Evolutionary conservation across 805 yeast genomes (phyloP), one percentile per base, ranked within the genome.

Genomic region (Wickerhamiella hasegawae): DNA sequence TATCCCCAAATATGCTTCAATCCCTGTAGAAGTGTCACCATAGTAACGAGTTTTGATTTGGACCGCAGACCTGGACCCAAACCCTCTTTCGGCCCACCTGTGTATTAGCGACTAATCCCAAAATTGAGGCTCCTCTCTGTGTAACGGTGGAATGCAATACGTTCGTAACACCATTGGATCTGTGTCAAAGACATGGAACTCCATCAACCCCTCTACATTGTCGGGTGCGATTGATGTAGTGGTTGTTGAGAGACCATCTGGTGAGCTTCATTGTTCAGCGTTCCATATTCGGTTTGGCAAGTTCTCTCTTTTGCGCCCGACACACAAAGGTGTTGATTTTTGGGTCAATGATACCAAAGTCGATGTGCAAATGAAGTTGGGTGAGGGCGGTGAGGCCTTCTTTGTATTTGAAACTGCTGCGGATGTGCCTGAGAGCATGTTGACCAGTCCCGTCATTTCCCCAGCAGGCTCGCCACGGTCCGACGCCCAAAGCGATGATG

Each of bases 111-210:
- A n/a, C n/a, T n/a, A n/a, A n/a, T n/a, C n/a, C n/a, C n/a, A n/a
- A n/a, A n/a, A n/a, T n/a, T n/a, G n/a, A n/a, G n/a, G n/a, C n/a
- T n/a, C n/a, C n/a, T n/a, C n/a, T n/a, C n/a, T n/a, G n/a, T n/a
- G n/a, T n/a, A n/a, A n/a, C n/a, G n/a, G n/a, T n/a, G n/a, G n/a
- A 18, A 87, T 87, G 97, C 97, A 87, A 58, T 87, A 84, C 74
- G 90, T 87, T 44, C 96, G 94, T 14, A 70, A 93, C 52, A 96
- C 94, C 15, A 76, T 92, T 40, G 96, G 83, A 22, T 78, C 93
- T 25, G 94, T 90, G 5, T 85, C 94, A 39, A 84, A 84, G 55
- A 90, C 95, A 33, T 87, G 96, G 97, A 83, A 84, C 45, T 82
- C 96, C 19, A 73, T 90, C 45, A 90, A 90, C 50, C 98, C 98